Percentiles rank a stretch among this genome's conserved stretches.
Evolutionary conservation across 768 basidiomycete species (phyloP).

Genomic region (Mycena rosella): DNA sequence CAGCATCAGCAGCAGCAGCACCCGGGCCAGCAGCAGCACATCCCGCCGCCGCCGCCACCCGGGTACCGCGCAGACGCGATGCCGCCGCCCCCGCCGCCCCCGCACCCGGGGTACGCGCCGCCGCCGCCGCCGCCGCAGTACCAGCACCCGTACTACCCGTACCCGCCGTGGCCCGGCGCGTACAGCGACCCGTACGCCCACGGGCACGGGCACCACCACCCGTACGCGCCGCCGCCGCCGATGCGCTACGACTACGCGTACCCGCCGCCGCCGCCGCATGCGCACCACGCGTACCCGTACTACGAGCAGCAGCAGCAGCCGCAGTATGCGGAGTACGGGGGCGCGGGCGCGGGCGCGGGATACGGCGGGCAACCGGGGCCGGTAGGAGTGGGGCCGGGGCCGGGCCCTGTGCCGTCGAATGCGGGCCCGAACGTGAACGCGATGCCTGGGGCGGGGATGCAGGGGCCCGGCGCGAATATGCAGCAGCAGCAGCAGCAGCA

Average conservation of each 20-base stretch:
- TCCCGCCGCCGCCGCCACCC: conserved; percentile 36
- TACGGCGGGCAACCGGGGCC: too few relatives aligned
- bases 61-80: conserved; percentile 38
- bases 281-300: conserved; percentile 18
- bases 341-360: not conserved
- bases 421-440: too few relatives aligned
- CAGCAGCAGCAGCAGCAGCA: too few relatives aligned
- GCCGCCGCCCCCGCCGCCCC: conserved; percentile 36
- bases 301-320: conserved; percentile 24
- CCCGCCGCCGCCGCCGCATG: conserved; percentile 18
- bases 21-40: conserved; percentile 36
- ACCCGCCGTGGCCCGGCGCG: conserved; percentile 14
- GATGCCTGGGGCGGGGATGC: not conserved
- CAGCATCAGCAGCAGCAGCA: conserved; percentile 36
- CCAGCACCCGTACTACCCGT: conserved; percentile 34
- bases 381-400: too few relatives aligned
- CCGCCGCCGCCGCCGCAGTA: conserved; percentile 24
- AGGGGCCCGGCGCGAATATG: not conserved
- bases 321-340: conserved; percentile 11
- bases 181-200: conserved; percentile 31
- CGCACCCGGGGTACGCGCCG: conserved; percentile 32
- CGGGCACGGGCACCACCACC: conserved; percentile 35
- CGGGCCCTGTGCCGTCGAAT: too few relatives aligned
- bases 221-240: conserved; percentile 35
- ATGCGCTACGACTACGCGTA: conserved; percentile 36